phyloP scores from a whole-genome alignment of 2,329 filamentous ascomycete species.

The Colletotrichum sp. region DNA sequence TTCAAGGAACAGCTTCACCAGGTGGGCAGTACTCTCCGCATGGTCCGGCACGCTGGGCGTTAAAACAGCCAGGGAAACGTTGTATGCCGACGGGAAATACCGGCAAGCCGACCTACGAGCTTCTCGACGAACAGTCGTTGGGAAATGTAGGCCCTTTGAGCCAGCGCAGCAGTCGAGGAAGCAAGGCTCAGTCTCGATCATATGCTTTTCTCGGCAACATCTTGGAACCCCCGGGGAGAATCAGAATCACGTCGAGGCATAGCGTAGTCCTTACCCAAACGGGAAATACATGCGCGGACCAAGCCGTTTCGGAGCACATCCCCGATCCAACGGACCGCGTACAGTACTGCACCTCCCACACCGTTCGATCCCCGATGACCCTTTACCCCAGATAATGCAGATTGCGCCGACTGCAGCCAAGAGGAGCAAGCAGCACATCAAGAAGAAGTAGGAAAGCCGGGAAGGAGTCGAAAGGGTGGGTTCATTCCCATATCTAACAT shows the following conservation, averaged over 20 bases:
- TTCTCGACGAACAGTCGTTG: background rate
- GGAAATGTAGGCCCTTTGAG: background rate
- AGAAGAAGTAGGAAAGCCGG: background rate
- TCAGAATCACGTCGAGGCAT: background rate
- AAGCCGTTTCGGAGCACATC: conserved; percentile 9
- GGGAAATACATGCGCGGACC: conserved; percentile 14
- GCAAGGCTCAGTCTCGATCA: background rate
- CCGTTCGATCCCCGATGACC: background rate
- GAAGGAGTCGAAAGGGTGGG: background rate
- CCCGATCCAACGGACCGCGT: background rate
- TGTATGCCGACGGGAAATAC: background rate
- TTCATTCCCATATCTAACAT: background rate
- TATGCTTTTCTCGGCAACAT: conserved; percentile 4
- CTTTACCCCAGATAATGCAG: conserved; percentile 6
- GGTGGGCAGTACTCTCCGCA: background rate
- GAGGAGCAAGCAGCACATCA: background rate
- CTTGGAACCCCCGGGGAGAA: background rate
- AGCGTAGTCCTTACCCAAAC: conserved; percentile 1
- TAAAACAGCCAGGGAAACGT: background rate
- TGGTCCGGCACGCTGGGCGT: background rate
- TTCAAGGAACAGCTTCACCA: background rate
- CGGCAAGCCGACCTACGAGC: background rate
- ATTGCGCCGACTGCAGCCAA: background rate
- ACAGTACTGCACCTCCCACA: background rate
- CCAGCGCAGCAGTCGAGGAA: background rate